phyloP scores from a whole-genome alignment of 495 filamentous ascomycete species.

The Recurvomyces mirabilis region DNA sequence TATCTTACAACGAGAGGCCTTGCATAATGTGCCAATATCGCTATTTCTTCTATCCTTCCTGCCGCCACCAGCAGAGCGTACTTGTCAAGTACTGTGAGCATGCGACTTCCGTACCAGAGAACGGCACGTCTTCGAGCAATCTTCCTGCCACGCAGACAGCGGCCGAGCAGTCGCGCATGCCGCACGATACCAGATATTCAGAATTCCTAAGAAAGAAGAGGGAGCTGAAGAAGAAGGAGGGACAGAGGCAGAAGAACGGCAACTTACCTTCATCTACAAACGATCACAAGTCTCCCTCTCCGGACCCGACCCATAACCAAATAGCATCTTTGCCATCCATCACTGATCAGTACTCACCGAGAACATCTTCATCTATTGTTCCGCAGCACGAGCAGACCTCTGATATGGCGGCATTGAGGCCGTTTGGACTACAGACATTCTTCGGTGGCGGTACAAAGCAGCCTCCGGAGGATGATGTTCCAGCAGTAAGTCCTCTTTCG shows the following conservation, averaged over 20 bases:
- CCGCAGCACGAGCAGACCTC: not conserved
- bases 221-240: not conserved
- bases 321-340: not conserved
- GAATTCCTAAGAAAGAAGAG: not conserved
- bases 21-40: conserved; percentile 11
- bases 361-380: conserved; percentile 1
- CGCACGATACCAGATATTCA: not conserved
- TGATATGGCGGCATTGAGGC: conserved; percentile 4
- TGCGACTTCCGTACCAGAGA: not conserved
- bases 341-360: conserved; percentile 4
- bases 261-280: not conserved
- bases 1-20: no score
- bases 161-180: not conserved
- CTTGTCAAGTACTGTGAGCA: not conserved
- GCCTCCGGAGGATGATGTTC: not conserved
- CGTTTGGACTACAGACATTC: not conserved
- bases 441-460: not conserved
- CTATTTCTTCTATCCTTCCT: not conserved
- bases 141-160: not conserved
- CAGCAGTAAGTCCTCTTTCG: not conserved
- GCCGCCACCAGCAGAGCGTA: conserved; percentile 4
- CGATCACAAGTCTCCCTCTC: not conserved
- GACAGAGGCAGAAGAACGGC: not conserved
- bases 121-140: no score
- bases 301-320: not conserved